These are phyloP conservation scores for Cucurbita ficifolia DNA, from an alignment of 306 rosid genomes.

Conservation along the genomic window DNA sequence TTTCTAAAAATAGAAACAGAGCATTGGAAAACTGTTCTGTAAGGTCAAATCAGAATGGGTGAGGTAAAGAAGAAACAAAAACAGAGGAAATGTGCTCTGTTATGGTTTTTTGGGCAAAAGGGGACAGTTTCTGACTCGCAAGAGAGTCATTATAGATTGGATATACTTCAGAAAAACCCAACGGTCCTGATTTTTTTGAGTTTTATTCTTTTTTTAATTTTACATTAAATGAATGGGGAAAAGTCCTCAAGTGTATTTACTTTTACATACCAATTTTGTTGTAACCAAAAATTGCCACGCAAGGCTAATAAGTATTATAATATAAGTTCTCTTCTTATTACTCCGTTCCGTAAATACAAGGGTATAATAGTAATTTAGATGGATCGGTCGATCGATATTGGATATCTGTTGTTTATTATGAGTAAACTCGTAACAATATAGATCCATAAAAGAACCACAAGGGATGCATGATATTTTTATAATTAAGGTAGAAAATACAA, in stretches of 20 bases:
- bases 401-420: not conserved
- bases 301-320: not conserved
- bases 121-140: constrained; percentile 2
- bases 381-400: not conserved
- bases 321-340: not conserved
- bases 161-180: not conserved
- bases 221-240: not conserved
- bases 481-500: too few species aligned
- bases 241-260: constrained; percentile 1
- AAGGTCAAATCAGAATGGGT: not conserved
- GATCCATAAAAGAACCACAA: too few species aligned
- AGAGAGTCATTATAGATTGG: not conserved
- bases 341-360: not conserved
- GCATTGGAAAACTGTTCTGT: not conserved
- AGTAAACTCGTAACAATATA: too few species aligned
- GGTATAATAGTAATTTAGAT: too few species aligned
- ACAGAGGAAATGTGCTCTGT: not conserved
- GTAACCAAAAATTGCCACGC: not conserved
- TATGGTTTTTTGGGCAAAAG: not conserved
- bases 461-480: too few species aligned
- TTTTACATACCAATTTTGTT: not conserved
- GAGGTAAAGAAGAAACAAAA: not conserved
- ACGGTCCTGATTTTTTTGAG: not conserved
- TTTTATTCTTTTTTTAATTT: not conserved
- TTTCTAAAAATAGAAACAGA: not conserved